These are phyloP conservation scores for Rhododendron mucronatum DNA, from an alignment of 148 eudicot genomes.

Conservation along the genomic window DNA sequence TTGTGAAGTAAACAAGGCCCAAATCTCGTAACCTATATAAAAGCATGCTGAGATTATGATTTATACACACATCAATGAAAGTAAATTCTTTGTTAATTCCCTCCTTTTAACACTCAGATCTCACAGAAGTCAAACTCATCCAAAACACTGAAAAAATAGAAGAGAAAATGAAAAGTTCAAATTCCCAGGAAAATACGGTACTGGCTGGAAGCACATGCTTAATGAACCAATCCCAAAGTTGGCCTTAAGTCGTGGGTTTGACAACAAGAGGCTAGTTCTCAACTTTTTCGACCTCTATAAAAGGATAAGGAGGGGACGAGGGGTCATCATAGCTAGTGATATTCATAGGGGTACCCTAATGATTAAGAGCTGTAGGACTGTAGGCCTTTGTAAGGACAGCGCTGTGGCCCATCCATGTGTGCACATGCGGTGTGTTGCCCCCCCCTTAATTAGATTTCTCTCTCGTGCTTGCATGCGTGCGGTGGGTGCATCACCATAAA, in stretches of 20 bases:
- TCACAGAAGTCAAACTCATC: no score
- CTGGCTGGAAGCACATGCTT: not conserved
- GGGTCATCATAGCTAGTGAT: not conserved
- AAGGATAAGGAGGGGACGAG: not conserved
- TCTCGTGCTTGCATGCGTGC: not conserved
- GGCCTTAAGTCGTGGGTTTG: not conserved
- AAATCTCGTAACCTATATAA: no score
- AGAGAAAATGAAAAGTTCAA: not conserved
- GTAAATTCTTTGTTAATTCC: no score
- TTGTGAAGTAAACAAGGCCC: no score
- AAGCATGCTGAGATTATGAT: no score
- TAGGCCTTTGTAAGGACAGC: constrained; percentile 13
- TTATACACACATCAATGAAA: no score
- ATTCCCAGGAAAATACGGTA: not conserved
- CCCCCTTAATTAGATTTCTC: not conserved
- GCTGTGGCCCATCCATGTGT: constrained; percentile 23
- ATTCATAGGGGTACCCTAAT: constrained; percentile 6
- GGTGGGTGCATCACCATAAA: not conserved
- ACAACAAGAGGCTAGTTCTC: constrained; percentile 8
- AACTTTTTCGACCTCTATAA: not conserved
- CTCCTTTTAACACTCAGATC: no score
- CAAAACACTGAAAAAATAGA: not conserved
- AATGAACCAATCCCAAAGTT: not conserved
- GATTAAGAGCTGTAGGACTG: constrained; percentile 9
- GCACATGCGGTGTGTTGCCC: constrained; percentile 17